Percentiles rank a stretch among this genome's conserved stretches.
phyloP scores from a whole-genome alignment of 768 basidiomycete genomes.

The Mycena vitilis region DNA sequence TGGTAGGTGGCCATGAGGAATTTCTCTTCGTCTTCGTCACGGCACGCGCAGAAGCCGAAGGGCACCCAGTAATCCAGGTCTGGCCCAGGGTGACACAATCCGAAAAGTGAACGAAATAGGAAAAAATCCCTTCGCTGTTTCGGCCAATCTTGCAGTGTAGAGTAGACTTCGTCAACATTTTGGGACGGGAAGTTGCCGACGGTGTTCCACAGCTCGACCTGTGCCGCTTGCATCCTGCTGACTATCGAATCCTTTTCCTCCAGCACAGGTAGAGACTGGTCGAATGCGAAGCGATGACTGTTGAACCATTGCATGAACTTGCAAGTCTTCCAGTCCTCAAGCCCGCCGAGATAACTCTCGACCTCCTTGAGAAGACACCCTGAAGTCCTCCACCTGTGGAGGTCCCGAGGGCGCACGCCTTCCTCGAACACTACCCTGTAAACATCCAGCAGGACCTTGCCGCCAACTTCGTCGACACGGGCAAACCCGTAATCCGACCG shows the following conservation, averaged over 20 bases:
- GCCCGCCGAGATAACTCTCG: slow-evolving; percentile 32
- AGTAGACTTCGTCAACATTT: slow-evolving; percentile 5
- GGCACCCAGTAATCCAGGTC: slow-evolving; percentile 26
- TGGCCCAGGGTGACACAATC: slow-evolving; percentile 21
- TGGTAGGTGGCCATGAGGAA: slow-evolving; percentile 36
- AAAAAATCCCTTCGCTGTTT: slow-evolving; percentile 9
- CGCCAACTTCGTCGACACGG: slow-evolving; percentile 34
- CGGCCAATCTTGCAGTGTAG: slow-evolving; percentile 8
- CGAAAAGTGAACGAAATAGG: slow-evolving; percentile 11
- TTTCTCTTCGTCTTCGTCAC: slow-evolving; percentile 26
- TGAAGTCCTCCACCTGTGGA: slow-evolving; percentile 38
- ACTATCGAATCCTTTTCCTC: neutral
- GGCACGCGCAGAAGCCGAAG: slow-evolving; percentile 39
- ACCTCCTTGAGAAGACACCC: slow-evolving; percentile 41
- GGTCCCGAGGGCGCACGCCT: slow-evolving; percentile 31
- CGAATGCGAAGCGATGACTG: slow-evolving; percentile 16
- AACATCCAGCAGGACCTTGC: slow-evolving; percentile 37
- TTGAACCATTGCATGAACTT: slow-evolving; percentile 13
- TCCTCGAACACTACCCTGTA: slow-evolving; percentile 27
- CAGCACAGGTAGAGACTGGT: slow-evolving; percentile 3
- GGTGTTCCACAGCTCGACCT: slow-evolving; percentile 10
- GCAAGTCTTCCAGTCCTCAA: slow-evolving; percentile 14
- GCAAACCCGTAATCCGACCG: slow-evolving; percentile 43
- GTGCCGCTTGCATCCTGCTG: neutral
- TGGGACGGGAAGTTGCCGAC: slow-evolving; percentile 15